phyloP scores from a whole-genome alignment of 2,329 filamentous ascomycete species.

The Talaromyces sp. region DNA sequence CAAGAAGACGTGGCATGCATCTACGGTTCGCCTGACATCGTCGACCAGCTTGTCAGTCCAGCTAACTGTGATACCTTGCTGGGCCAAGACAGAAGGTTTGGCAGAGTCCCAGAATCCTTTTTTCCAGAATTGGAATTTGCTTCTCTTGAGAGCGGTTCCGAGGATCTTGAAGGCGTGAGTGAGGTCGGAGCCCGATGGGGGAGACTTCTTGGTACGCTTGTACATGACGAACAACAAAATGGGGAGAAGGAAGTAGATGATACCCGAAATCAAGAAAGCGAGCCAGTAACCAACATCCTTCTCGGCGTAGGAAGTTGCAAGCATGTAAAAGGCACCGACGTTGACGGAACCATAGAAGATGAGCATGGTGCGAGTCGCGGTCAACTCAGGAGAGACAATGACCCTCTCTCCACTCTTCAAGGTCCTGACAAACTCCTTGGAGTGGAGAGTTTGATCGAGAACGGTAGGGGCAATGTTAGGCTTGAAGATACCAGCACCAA shows the following conservation, averaged over 20 bases:
- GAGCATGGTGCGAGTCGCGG: slow-evolving; percentile 62
- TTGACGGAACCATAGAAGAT: slow-evolving; percentile 74
- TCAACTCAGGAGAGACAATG: slow-evolving; percentile 67
- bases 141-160: slow-evolving; percentile 30
- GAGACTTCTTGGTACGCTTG: slow-evolving; percentile 31
- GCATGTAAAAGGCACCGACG: slow-evolving; percentile 59
- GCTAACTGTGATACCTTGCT: slow-evolving; percentile 25
- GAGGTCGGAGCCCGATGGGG: slow-evolving; percentile 35
- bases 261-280: slow-evolving; percentile 29
- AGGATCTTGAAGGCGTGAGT: slow-evolving; percentile 34
- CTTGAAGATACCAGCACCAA: slow-evolving; percentile 53
- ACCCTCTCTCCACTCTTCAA: slow-evolving; percentile 59
- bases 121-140: slow-evolving; percentile 31
- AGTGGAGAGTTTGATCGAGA: slow-evolving; percentile 65
- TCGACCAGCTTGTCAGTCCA: slow-evolving; percentile 38
- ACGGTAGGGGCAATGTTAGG: slow-evolving; percentile 71
- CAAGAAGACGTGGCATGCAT: slow-evolving; percentile 36
- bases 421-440: slow-evolving; percentile 56
- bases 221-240: slow-evolving; percentile 33
- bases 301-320: slow-evolving; percentile 70
- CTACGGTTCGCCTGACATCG: slow-evolving; percentile 33
- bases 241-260: slow-evolving; percentile 38
- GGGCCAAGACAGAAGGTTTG: slow-evolving; percentile 31
- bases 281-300: slow-evolving; percentile 62
- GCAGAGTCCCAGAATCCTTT: slow-evolving; percentile 36